Percentiles rank a stretch among this genome's conserved stretches.
These are phyloP conservation scores for Aspergillus ochraceoroseus DNA, from an alignment of 2,329 filamentous ascomycete species.

Conservation along the genomic window DNA sequence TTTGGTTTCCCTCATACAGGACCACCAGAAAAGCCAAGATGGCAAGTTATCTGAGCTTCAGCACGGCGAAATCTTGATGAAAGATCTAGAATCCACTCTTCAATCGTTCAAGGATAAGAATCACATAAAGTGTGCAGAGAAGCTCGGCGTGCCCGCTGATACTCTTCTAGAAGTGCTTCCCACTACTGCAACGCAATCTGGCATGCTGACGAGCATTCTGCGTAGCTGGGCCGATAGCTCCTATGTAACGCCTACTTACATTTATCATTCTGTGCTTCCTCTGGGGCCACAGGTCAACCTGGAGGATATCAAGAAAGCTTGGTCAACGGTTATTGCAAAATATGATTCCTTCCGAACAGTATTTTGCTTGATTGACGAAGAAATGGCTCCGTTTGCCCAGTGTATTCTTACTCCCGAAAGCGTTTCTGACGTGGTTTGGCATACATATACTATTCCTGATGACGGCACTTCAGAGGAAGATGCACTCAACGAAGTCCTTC, in stretches of 20 bases:
- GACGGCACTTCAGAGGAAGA: slow-evolving; percentile 17
- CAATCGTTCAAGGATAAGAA: slow-evolving; percentile 21
- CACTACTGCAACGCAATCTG: slow-evolving; percentile 35
- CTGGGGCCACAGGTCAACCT: slow-evolving; percentile 24
- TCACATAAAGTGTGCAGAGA: slow-evolving; percentile 18
- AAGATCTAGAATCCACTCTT: not conserved
- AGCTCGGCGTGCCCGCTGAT: slow-evolving; percentile 13
- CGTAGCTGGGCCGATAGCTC: slow-evolving; percentile 19
- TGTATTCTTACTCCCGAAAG: slow-evolving; percentile 25
- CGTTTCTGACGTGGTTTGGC: slow-evolving; percentile 15
- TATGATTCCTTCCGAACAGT: slow-evolving; percentile 34
- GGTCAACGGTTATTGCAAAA: slow-evolving; percentile 22
- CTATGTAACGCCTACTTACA: slow-evolving; percentile 25
- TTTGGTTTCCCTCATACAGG: slow-evolving; percentile 20
- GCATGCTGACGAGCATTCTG: slow-evolving; percentile 34
- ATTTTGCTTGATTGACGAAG: slow-evolving; percentile 33
- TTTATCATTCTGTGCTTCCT: slow-evolving; percentile 30
- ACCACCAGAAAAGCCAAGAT: not conserved
- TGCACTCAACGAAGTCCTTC: slow-evolving; percentile 18
- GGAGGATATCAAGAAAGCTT: slow-evolving; percentile 23
- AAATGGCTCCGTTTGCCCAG: slow-evolving; percentile 36
- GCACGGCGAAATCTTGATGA: slow-evolving; percentile 3
- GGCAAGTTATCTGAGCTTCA: not conserved
- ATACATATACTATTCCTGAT: slow-evolving; percentile 14
- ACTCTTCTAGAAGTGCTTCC: slow-evolving; percentile 31